These are phyloP conservation scores for Lotus japonicus DNA, from an alignment of 306 rosid species.

Conservation along the genomic window DNA sequence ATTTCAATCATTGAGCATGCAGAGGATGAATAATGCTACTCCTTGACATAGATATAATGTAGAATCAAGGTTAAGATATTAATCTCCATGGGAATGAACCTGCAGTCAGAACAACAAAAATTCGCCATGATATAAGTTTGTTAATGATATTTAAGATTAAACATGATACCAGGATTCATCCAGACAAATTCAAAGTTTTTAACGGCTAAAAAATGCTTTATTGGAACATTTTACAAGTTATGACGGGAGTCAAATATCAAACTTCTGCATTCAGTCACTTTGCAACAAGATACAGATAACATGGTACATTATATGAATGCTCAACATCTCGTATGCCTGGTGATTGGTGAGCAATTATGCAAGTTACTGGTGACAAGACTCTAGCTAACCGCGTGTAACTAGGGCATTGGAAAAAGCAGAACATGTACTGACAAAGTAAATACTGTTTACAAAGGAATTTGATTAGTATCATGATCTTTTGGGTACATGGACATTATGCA, in stretches of 20 bases:
- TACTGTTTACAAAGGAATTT: slow-evolving; percentile 46
- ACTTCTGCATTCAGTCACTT: background rate
- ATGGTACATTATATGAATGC: background rate
- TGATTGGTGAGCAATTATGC: background rate
- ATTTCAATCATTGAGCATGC: background rate
- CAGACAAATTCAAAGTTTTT: background rate
- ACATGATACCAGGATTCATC: background rate
- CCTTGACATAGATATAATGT: background rate
- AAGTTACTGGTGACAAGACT: background rate
- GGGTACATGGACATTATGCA: slow-evolving; percentile 60
- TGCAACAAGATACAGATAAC: background rate
- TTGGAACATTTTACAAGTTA: background rate
- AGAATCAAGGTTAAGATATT: background rate
- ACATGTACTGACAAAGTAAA: background rate
- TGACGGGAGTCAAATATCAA: background rate
- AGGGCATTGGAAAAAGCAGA: background rate
- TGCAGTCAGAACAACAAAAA: background rate
- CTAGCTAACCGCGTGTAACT: background rate
- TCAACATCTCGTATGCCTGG: background rate
- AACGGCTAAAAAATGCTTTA: background rate
- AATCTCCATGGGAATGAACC: background rate
- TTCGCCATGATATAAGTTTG: background rate
- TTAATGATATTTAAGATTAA: background rate
- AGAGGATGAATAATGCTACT: background rate
- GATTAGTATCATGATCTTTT: slow-evolving; percentile 39